Base-by-base conservation (phyloP, 2,329 filamentous ascomycete genomes). In the Dactylellina parvicollis region DNA sequence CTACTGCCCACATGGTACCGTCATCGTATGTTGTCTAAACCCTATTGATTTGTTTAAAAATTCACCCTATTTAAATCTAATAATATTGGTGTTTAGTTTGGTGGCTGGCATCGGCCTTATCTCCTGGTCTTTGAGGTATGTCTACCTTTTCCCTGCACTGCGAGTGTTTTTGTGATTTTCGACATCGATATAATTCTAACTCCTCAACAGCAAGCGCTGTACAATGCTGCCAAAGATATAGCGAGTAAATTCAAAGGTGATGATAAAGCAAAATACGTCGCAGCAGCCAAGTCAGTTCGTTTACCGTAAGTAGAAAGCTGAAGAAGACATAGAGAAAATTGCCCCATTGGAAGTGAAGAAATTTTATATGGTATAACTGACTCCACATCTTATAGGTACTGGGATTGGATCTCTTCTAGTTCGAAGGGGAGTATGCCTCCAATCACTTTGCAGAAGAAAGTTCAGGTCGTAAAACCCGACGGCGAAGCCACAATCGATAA, bases 91-190 rank as follows among this genome's bases (percentile, higher is more conserved):
- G 9, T 2, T 46, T 46, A 67, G 42, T 79, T 79, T 54, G 65
- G 71, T 4, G 77, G 76, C 42, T 79, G 78, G 78, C 78, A 79
- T 67, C 71, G 78, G 24, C 77, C 77, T 2, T 79, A 79, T 40
- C 50, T 79, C 42, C 40, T 72, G n/a, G 62, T 79, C 36, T 34
- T 78, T 12, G 77, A 79, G 72, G 77, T 78, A 67, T 61, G 46
- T n/a, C n/a, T 46, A 16, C 2, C 42, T 10, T 49, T 22, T 16
- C n/a, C 56, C 16, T 4, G 14, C 3, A 4, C 26, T 46, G 47
- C 12, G 3, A 9, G 40, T 64, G 52, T 18, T 10, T 18, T 2
- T 52, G 32, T 50, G 26, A 24, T 4, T n/a, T n/a, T n/a, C n/a
- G n/a, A n/a, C n/a, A n/a, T n/a, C n/a, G n/a, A n/a, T n/a, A n/a